These are phyloP conservation scores for Hypomyces rosellus DNA, from an alignment of 2,329 filamentous ascomycete genomes.

Conservation along the genomic window DNA sequence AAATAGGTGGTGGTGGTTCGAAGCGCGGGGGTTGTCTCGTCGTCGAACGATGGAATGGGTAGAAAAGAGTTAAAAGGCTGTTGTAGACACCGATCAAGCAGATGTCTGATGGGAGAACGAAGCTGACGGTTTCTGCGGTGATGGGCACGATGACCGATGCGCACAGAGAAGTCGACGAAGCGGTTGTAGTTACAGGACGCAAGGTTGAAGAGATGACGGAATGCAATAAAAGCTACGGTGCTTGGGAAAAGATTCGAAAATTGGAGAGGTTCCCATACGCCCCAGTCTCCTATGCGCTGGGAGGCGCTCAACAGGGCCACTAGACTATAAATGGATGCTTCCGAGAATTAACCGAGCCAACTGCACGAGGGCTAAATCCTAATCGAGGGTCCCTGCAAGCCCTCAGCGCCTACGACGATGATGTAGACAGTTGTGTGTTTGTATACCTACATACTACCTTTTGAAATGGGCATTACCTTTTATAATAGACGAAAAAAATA, in stretches of 20 bases:
- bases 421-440: too few species aligned
- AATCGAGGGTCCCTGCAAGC: constrained; percentile 12
- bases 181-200: constrained; percentile 11
- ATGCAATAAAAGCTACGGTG: constrained; percentile 13
- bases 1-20: neutral
- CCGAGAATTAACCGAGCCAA: constrained; percentile 27
- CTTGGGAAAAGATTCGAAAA: constrained; percentile 24
- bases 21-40: constrained; percentile 8
- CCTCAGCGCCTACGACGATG: too few species aligned
- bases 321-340: constrained; percentile 14
- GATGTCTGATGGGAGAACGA: constrained; percentile 1
- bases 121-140: constrained; percentile 4
- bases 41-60: neutral
- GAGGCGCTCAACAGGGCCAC: constrained; percentile 10
- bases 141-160: constrained; percentile 4
- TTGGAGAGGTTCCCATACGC: constrained; percentile 20
- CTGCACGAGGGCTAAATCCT: constrained; percentile 29
- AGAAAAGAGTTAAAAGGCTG: neutral
- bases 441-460: too few species aligned
- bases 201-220: constrained; percentile 14
- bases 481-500: too few species aligned
- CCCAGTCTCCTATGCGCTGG: constrained; percentile 13
- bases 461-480: too few species aligned
- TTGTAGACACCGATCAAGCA: constrained; percentile 6
- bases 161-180: constrained; percentile 4